Conservation (phyloP, 139 green algal species). For the Auxenochlorella protothecoides region DNA sequence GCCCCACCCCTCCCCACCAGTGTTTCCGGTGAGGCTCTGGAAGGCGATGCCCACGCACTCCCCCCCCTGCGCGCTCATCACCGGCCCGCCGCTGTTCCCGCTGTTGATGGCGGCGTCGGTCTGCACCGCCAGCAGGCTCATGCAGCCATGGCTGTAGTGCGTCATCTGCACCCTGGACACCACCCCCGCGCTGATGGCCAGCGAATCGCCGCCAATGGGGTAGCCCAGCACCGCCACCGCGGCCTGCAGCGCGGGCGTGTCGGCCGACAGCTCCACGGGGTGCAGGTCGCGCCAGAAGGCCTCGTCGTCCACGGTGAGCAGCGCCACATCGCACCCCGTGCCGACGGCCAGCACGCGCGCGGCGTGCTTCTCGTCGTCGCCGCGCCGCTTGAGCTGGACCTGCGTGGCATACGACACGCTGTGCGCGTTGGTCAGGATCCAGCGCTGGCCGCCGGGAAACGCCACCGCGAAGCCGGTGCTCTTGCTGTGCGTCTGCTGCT, state of each 20-base stretch:
- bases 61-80: conserved; percentile 14
- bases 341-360: conserved; percentile 79
- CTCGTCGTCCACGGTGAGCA: conserved; percentile 65
- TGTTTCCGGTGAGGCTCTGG: conserved; percentile 66
- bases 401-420: conserved; percentile 62
- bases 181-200: conserved; percentile 58
- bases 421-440: conserved; percentile 86
- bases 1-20: background rate
- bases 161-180: conserved; percentile 90
- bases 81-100: conserved; percentile 24
- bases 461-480: conserved; percentile 60
- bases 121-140: conserved; percentile 84
- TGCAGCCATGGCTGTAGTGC: conserved; percentile 79
- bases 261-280: conserved; percentile 56
- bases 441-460: conserved; percentile 23
- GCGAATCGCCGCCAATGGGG: conserved; percentile 71
- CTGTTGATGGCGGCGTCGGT: conserved; percentile 65
- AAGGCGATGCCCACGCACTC: conserved; percentile 92
- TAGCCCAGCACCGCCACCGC: conserved; percentile 1
- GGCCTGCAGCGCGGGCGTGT: conserved; percentile 45
- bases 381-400: conserved; percentile 87
- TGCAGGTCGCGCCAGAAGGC: conserved; percentile 69
- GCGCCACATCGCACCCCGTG: conserved; percentile 92
- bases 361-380: conserved; percentile 83
- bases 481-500: conserved; percentile 30